Percentiles rank a stretch among this genome's conserved stretches.
These are phyloP conservation scores for Trichoderma pleuroti DNA, from an alignment of 2,329 filamentous ascomycete species.

Conservation along the genomic window DNA sequence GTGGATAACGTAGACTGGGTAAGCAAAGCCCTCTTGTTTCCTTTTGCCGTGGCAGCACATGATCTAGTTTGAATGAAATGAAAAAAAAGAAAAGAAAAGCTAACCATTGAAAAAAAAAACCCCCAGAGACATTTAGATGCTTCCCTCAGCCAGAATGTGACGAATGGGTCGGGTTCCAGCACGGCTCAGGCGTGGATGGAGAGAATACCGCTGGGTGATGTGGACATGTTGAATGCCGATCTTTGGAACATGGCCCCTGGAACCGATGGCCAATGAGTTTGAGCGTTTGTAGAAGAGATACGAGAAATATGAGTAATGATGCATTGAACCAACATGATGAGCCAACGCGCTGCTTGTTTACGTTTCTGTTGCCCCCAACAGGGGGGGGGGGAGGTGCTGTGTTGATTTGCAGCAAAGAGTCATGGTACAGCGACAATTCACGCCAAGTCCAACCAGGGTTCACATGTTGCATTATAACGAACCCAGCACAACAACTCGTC, in stretches of 20 bases:
- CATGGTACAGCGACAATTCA: background rate
- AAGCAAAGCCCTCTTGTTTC: conserved; percentile 20
- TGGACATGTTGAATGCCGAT: conserved; percentile 27
- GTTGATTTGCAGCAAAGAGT: background rate
- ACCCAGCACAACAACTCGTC: background rate
- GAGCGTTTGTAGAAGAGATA: background rate
- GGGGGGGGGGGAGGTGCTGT: background rate
- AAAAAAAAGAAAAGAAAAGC: no score
- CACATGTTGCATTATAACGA: background rate
- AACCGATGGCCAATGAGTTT: conserved; percentile 4
- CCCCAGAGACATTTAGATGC: conserved; percentile 27
- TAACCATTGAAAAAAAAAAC: background rate
- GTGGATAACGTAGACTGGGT: conserved; percentile 40
- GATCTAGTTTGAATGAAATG: background rate
- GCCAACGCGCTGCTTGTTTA: background rate
- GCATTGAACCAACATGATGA: background rate
- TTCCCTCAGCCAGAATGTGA: conserved; percentile 31
- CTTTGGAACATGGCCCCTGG: conserved; percentile 24
- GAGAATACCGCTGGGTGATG: conserved; percentile 27
- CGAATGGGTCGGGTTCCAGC: conserved; percentile 28
- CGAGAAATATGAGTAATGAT: background rate
- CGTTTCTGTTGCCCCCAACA: background rate
- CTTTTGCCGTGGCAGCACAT: background rate
- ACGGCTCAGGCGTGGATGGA: conserved; percentile 32
- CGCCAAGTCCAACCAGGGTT: background rate